Evolutionary conservation across 345 rosid species (phyloP).

Genomic region (Geranium brycei): DNA sequence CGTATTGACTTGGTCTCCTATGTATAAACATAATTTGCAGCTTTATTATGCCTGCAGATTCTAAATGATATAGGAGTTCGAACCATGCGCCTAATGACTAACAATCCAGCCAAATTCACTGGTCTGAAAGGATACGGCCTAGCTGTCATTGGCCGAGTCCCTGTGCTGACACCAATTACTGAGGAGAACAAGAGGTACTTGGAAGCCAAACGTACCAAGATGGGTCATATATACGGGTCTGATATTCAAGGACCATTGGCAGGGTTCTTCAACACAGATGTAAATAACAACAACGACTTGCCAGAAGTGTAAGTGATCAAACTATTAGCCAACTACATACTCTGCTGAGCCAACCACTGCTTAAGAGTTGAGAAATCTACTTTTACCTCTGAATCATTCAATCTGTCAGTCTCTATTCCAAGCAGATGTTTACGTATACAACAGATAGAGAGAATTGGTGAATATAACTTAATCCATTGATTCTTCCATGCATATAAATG

Average conservation of each 20-base stretch:
- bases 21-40: not conserved
- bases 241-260: slow-evolving; percentile 40
- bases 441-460: too few species aligned
- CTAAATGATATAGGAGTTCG: slow-evolving; percentile 62
- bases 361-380: not conserved
- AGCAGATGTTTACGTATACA: too few species aligned
- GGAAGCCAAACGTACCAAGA: slow-evolving; percentile 71
- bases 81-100: slow-evolving; percentile 83
- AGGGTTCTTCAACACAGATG: slow-evolving; percentile 20
- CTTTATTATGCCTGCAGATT: slow-evolving; percentile 29
- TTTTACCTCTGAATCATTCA: not conserved
- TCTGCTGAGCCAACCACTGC: not conserved
- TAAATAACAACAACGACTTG: slow-evolving; percentile 5
- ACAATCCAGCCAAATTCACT: slow-evolving; percentile 78
- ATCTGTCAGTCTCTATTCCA: too few species aligned
- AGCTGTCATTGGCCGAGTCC: slow-evolving; percentile 71
- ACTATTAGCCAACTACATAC: not conserved
- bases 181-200: slow-evolving; percentile 68
- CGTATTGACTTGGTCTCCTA: not conserved
- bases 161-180: slow-evolving; percentile 68
- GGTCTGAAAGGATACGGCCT: slow-evolving; percentile 77
- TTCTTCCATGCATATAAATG: too few species aligned
- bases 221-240: slow-evolving; percentile 80
- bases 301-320: slow-evolving; percentile 6
- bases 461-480: too few species aligned